phyloP scores from a whole-genome alignment of 192 early-diverging fungal species.

The Umbelopsis sp. region DNA sequence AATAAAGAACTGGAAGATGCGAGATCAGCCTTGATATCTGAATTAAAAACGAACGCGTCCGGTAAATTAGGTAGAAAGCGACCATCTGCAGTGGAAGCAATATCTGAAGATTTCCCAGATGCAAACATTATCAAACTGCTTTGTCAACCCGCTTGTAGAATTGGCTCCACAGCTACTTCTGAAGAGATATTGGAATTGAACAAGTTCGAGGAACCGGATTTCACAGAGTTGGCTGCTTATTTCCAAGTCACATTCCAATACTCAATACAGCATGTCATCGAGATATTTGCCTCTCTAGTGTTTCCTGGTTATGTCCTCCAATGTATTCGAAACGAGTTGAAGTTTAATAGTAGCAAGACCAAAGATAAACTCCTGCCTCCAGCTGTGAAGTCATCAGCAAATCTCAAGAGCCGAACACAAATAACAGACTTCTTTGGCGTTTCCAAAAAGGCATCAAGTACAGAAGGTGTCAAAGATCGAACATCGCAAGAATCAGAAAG shows the following conservation, averaged over 20 bases:
- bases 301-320: constrained; percentile 14
- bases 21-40: neutral
- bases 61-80: constrained; percentile 7
- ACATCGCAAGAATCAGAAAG: neutral
- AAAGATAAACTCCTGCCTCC: neutral
- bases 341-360: too few species aligned
- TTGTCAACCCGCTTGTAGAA: neutral
- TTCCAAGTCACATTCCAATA: neutral
- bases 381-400: neutral
- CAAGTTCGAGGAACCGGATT: neutral
- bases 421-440: neutral
- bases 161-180: neutral
- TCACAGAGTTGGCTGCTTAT: neutral
- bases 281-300: neutral
- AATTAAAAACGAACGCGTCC: constrained; percentile 16
- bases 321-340: constrained; percentile 5
- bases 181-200: neutral
- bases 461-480: neutral
- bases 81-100: neutral
- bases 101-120: constrained; percentile 18
- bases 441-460: neutral
- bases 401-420: neutral
- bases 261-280: neutral
- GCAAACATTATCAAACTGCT: neutral
- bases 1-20: neutral